These are phyloP conservation scores for Aphanomyces astaci DNA, from an alignment of 352 stramenopile species.

Conservation along the genomic window DNA sequence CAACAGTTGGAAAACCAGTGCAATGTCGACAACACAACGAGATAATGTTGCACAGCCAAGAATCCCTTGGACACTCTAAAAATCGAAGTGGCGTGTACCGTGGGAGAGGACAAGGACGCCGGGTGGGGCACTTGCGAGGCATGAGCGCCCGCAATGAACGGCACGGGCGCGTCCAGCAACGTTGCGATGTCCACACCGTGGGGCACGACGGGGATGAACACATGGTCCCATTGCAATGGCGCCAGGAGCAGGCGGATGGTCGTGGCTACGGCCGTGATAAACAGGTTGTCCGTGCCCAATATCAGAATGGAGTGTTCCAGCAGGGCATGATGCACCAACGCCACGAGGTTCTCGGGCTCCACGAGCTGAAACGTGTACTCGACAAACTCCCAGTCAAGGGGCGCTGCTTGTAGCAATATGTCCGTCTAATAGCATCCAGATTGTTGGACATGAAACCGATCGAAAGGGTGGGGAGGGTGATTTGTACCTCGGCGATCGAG, in stretches of 20 bases:
- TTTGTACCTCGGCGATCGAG: constrained; percentile 8
- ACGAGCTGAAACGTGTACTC: constrained; percentile 41
- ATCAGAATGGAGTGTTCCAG: constrained; percentile 46
- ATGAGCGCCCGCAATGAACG: constrained; percentile 42
- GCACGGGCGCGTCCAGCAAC: constrained; percentile 43
- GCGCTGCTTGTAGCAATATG: constrained; percentile 12
- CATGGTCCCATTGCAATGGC: constrained; percentile 45
- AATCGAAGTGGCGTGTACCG: too few relatives aligned
- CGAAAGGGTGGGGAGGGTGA: too few relatives aligned
- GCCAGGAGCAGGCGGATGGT: constrained; percentile 39
- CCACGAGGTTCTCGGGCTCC: constrained; percentile 30
- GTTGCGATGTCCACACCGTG: constrained; percentile 43
- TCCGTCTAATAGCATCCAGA: too few relatives aligned
- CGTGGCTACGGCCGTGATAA: constrained; percentile 40
- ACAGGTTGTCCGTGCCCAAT: constrained; percentile 34
- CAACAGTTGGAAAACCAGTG: too few relatives aligned
- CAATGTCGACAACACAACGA: too few relatives aligned
- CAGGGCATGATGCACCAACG: constrained; percentile 39
- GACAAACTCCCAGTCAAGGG: constrained; percentile 40
- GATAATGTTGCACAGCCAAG: too few relatives aligned
- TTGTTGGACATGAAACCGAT: too few relatives aligned
- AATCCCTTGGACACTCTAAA: too few relatives aligned
- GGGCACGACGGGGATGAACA: constrained; percentile 44
- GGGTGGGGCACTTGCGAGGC: constrained; percentile 29
- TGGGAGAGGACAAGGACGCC: not conserved